phyloP scores from a whole-genome alignment of 2,329 filamentous ascomycete genomes.

The Diplodia corticola region DNA sequence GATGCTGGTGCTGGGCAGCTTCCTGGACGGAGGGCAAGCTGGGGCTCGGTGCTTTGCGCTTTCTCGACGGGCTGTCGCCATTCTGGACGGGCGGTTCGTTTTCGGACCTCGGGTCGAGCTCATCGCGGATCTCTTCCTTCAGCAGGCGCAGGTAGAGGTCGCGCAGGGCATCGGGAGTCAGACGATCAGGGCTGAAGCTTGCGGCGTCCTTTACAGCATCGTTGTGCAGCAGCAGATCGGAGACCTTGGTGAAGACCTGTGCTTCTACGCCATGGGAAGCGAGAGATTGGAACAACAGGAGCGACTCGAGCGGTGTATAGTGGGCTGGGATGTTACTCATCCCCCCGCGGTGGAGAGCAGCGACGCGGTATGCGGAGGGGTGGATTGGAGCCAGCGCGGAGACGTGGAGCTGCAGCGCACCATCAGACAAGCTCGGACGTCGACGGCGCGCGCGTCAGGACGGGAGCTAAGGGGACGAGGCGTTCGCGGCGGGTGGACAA shows the following conservation, averaged over 20 bases:
- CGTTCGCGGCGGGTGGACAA: background rate
- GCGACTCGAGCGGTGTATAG: constrained; percentile 83
- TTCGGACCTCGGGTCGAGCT: constrained; percentile 43
- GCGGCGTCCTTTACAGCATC: constrained; percentile 68
- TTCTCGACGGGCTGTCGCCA: constrained; percentile 52
- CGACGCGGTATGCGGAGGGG: constrained; percentile 30
- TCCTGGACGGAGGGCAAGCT: constrained; percentile 66
- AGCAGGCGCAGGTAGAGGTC: constrained; percentile 76
- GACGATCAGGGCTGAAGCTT: constrained; percentile 70
- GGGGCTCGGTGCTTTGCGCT: constrained; percentile 72
- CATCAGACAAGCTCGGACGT: constrained; percentile 23
- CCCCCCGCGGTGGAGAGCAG: constrained; percentile 35
- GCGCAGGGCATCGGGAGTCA: constrained; percentile 76
- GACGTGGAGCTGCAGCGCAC: constrained; percentile 28
- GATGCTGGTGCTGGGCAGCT: constrained; percentile 63
- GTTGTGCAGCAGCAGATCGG: constrained; percentile 72
- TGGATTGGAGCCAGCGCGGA: constrained; percentile 41
- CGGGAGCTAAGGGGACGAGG: background rate
- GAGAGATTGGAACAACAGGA: constrained; percentile 81
- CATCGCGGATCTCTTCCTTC: constrained; percentile 66
- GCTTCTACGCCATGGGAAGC: constrained; percentile 66
- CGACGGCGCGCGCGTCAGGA: constrained; percentile 12
- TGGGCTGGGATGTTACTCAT: constrained; percentile 62
- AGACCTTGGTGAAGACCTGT: constrained; percentile 69
- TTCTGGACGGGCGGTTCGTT: constrained; percentile 46